Conservation (phyloP, 2,329 filamentous ascomycete genomes). For the Aspergillus aculeatinus region DNA sequence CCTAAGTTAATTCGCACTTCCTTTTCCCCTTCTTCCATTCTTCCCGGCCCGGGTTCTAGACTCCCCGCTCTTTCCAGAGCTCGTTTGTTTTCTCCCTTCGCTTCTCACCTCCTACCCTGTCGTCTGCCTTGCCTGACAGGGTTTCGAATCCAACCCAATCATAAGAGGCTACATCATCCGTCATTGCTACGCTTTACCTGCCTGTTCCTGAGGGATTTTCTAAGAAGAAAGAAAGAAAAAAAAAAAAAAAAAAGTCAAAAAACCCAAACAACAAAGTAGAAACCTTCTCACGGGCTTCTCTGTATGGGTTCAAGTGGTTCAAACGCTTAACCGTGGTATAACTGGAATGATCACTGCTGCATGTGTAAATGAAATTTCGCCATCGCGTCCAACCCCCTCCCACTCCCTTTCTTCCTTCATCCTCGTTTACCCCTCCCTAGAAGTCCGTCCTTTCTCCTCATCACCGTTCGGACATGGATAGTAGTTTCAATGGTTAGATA, state of each 20-base stretch:
- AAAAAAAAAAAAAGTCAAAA: not conserved
- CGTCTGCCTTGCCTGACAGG: not conserved
- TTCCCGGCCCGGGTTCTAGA: not conserved
- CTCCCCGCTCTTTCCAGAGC: not conserved
- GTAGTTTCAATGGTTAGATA: not conserved
- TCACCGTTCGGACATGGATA: not conserved
- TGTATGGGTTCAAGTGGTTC: constrained; percentile 1
- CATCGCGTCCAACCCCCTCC: not conserved
- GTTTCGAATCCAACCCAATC: not conserved
- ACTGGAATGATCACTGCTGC: constrained; percentile 5
- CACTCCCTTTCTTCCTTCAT: not conserved
- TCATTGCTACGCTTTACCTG: not conserved
- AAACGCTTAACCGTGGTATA: constrained; percentile 12
- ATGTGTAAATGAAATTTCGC: not conserved
- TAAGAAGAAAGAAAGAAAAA: not conserved
- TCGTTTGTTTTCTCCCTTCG: not conserved
- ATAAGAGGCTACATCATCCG: not conserved
- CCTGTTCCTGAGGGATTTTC: not conserved
- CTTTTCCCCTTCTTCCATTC: too few relatives aligned
- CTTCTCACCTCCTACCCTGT: not conserved
- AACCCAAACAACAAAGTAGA: constrained; percentile 1
- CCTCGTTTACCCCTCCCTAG: not conserved
- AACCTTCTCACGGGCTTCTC: not conserved
- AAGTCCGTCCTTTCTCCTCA: not conserved
- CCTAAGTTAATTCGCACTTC: not conserved